Evolutionary conservation across 2,329 filamentous ascomycete genomes (phyloP).

Genomic region (Hymenoscyphus repandus): DNA sequence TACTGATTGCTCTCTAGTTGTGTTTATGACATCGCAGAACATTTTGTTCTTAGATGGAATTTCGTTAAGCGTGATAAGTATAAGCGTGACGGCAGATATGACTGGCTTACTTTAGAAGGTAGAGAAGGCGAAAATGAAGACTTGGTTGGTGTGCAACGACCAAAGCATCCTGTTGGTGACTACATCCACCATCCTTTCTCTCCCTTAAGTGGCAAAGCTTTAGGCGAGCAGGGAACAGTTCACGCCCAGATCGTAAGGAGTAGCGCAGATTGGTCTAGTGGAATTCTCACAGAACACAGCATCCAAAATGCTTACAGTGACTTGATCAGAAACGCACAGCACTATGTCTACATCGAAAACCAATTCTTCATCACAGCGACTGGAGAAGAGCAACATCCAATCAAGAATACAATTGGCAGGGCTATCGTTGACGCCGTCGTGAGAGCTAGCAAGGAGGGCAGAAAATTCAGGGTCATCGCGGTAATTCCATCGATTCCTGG

Average conservation of each 20-base stretch:
- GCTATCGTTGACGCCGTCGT: slow-evolving; percentile 91
- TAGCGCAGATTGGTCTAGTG: slow-evolving; percentile 89
- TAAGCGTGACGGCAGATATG: slow-evolving; percentile 77
- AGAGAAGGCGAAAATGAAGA: slow-evolving; percentile 76
- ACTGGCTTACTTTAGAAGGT: slow-evolving; percentile 79
- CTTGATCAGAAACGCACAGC: slow-evolving; percentile 79
- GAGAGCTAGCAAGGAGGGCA: slow-evolving; percentile 69
- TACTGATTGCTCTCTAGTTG: slow-evolving; percentile 34
- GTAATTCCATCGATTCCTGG: slow-evolving; percentile 88
- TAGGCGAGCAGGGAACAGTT: slow-evolving; percentile 63
- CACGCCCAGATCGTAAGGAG: slow-evolving; percentile 84
- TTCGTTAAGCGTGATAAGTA: slow-evolving; percentile 97
- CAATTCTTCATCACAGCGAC: slow-evolving; percentile 97
- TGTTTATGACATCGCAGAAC: slow-evolving; percentile 91
- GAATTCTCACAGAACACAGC: slow-evolving; percentile 76
- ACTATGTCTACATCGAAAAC: slow-evolving; percentile 97
- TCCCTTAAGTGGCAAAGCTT: slow-evolving; percentile 61
- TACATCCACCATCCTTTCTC: slow-evolving; percentile 77
- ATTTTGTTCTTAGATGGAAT: slow-evolving; percentile 94
- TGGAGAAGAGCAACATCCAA: slow-evolving; percentile 76
- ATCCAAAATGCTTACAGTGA: slow-evolving; percentile 86
- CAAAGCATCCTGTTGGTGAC: slow-evolving; percentile 81
- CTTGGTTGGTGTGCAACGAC: slow-evolving; percentile 80
- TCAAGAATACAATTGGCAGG: slow-evolving; percentile 81
- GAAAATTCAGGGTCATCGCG: slow-evolving; percentile 88